Evolutionary conservation across 768 basidiomycete genomes (phyloP).

Genomic region (Suillus occidentalis): DNA sequence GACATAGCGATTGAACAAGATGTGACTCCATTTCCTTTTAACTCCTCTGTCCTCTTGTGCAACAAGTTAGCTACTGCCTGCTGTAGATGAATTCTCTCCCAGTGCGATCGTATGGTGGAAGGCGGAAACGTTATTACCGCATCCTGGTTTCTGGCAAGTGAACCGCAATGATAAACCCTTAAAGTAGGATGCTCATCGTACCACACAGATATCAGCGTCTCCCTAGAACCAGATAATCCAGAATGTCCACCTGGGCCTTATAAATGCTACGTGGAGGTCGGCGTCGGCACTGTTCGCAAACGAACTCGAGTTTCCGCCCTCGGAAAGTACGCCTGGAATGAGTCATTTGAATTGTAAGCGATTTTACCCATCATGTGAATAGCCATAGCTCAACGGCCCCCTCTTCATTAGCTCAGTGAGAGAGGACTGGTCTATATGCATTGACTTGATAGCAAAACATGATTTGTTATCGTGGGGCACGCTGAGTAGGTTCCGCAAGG

Average conservation of each 20-base stretch:
- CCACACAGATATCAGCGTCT: not conserved
- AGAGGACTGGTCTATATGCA: constrained; percentile 5
- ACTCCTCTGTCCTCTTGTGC: not conserved
- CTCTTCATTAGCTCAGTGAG: not conserved
- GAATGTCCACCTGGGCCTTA: not conserved
- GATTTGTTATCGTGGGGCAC: not conserved
- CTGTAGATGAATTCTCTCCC: not conserved
- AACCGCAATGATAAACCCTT: not conserved
- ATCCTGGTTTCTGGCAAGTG: constrained; percentile 1
- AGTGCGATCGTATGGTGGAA: not conserved
- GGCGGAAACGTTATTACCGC: not conserved
- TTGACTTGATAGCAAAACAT: not conserved
- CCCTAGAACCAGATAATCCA: not conserved
- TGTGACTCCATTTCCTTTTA: not conserved
- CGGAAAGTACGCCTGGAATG: constrained; percentile 2
- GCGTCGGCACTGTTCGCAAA: not conserved
- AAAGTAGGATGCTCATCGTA: not conserved
- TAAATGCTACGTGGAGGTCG: constrained; percentile 1
- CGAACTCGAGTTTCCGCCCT: not conserved
- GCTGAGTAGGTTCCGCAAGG: not conserved
- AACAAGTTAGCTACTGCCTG: not conserved
- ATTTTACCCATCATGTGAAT: not conserved
- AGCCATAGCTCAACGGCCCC: not conserved
- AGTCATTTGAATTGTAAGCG: constrained; percentile 5
- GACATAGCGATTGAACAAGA: not conserved